Percentiles rank a stretch among this genome's conserved stretches.
Evolutionary conservation across 2,329 filamentous ascomycete genomes (phyloP).

Genomic region (Grosmannia clavigera): DNA sequence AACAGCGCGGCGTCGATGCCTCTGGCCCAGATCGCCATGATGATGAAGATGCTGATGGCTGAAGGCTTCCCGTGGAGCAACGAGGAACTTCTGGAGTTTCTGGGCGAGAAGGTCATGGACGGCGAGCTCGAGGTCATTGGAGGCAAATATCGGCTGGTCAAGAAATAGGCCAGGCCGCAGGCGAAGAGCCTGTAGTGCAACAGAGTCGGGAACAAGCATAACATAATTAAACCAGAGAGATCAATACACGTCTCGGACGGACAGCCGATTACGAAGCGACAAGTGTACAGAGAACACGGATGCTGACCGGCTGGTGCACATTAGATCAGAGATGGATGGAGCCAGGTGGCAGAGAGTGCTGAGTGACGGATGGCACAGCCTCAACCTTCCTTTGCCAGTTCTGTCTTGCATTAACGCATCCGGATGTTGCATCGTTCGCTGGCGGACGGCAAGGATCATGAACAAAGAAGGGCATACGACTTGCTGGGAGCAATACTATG

Average conservation of each 20-base stretch:
- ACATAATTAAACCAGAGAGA: neutral
- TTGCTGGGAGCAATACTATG: too few species aligned
- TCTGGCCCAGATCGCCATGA: conserved; percentile 71
- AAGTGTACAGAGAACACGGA: neutral
- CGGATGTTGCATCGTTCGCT: too few species aligned
- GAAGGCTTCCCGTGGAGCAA: conserved; percentile 83
- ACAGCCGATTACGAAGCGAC: neutral
- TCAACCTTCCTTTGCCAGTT: neutral
- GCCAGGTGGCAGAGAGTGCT: neutral
- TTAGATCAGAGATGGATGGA: neutral
- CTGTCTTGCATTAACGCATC: too few species aligned
- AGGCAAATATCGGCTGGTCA: conserved; percentile 56
- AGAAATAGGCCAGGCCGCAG: conserved; percentile 29
- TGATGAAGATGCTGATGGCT: conserved; percentile 84
- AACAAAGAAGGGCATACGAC: too few species aligned
- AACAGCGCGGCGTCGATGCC: conserved; percentile 77
- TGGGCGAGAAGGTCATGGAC: conserved; percentile 63
- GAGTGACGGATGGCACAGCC: neutral
- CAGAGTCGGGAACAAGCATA: neutral
- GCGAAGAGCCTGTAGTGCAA: neutral
- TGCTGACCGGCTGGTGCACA: neutral
- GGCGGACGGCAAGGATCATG: too few species aligned
- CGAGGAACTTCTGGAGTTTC: conserved; percentile 73
- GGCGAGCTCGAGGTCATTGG: conserved; percentile 57
- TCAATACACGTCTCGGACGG: neutral